Evolutionary conservation across 371 early-diverging fungal genomes (phyloP), one percentile per base, ranked within the genome.

Genomic region (Coemansia sp.): DNA sequence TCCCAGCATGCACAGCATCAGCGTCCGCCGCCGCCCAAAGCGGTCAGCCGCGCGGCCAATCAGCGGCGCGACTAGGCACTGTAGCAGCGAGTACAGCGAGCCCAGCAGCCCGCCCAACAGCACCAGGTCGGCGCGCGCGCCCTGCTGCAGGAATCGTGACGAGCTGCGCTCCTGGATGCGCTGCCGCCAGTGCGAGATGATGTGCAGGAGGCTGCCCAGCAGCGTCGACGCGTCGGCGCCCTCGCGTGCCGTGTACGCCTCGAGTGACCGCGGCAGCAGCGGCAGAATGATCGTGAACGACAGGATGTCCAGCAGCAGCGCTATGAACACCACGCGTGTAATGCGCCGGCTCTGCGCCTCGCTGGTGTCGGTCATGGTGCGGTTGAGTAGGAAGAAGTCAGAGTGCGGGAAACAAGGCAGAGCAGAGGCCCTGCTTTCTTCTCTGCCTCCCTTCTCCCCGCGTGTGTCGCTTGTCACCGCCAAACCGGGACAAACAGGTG

Each of bases 261-360:
- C 81, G 11, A 89, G 67, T 31, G 88, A 67, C 11, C 87, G 79
- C 54, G 99, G 98, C 59, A 93, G 91, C 38, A 98, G 83, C 13
- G 99, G 99, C 40, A 98, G 80, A 76, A 98, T 97, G 63, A 95
- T 90, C 4, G 99, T 98, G 78, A 98, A 98, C 9, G 98, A 91
- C 31, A 98, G 87, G 59, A 98, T 88, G 78, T 97, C 99, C 38
- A 98, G 83, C 36, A 97, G 79, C 32, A 98, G 83, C 7, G 88
- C 86, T 7, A 79, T 80, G 63, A 92, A 89, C 16, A 90, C 76
- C 4, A 76, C 62, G n/a, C 62, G 76, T 10, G 76, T 54, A 42
- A 76, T 67, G 26, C 71, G 63, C 32, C 55, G 57, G 65, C 71
- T 62, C 55, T 35, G 60, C 26, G 10, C 31, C 26, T 26, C 26